Conservation (phyloP, 2,329 filamentous ascomycete species). For the Pseudopithomyces chartarum region DNA sequence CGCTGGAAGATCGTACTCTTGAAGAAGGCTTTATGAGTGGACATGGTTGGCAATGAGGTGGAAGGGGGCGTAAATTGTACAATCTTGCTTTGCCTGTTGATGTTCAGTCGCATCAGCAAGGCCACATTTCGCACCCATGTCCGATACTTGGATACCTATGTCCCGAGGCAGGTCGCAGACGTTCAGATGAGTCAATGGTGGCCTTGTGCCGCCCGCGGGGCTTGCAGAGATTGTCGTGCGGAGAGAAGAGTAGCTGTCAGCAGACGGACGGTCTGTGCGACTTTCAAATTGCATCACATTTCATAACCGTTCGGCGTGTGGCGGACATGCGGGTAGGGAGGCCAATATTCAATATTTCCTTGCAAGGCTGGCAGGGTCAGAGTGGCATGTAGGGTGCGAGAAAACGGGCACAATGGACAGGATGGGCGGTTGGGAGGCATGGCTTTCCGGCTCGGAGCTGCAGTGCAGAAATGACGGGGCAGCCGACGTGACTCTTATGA, state of each 20-base stretch:
- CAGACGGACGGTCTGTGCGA: not conserved
- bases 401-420: not conserved
- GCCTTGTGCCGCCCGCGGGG: slow-evolving; percentile 13
- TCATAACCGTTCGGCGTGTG: slow-evolving; percentile 1
- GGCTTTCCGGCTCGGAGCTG: not conserved
- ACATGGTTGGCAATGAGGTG: slow-evolving; percentile 67
- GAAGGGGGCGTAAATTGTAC: slow-evolving; percentile 13
- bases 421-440: slow-evolving; percentile 1
- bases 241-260: not conserved
- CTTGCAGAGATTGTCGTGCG: slow-evolving; percentile 8
- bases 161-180: slow-evolving; percentile 6
- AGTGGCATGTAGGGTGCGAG: not conserved
- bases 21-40: slow-evolving; percentile 86
- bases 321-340: not conserved
- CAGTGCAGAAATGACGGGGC: not conserved
- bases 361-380: not conserved
- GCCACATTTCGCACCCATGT: not conserved
- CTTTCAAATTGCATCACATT: slow-evolving; percentile 12
- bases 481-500: not conserved
- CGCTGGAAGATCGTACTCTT: slow-evolving; percentile 88
- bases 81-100: slow-evolving; percentile 6
- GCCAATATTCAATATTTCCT: not conserved
- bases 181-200: slow-evolving; percentile 2
- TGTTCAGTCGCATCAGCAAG: slow-evolving; percentile 2
- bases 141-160: slow-evolving; percentile 2